Percentiles rank a stretch among this genome's conserved stretches.
Conservation (phyloP, 306 rosid species). For the Rosa lucieae region DNA sequence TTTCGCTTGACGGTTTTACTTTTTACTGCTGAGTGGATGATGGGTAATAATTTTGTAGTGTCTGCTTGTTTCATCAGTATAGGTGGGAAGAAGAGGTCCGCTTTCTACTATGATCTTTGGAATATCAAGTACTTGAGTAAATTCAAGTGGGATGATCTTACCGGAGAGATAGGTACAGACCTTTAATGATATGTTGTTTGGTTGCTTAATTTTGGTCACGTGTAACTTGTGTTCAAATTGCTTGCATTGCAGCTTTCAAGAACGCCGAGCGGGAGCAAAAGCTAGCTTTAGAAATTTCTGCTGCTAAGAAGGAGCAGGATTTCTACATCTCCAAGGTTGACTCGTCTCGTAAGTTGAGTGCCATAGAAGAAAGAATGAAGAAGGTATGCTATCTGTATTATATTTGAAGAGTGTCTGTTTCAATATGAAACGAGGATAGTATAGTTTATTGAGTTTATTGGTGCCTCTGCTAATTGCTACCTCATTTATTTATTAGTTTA, state of each 20-base stretch:
- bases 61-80: constrained; percentile 12
- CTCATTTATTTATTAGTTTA: background rate
- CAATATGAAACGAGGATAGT: background rate
- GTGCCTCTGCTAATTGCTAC: background rate
- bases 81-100: constrained; percentile 92
- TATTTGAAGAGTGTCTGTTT: background rate
- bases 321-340: constrained; percentile 74
- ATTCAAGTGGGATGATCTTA: constrained; percentile 96
- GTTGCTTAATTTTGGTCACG: constrained; percentile 1
- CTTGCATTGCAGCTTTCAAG: constrained; percentile 58
- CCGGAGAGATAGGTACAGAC: constrained; percentile 70
- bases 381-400: constrained; percentile 47
- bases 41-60: constrained; percentile 2
- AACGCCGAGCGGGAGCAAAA: constrained; percentile 77
- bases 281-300: constrained; percentile 74
- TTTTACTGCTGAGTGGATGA: background rate
- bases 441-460: background rate
- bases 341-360: constrained; percentile 59
- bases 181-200: constrained; percentile 23
- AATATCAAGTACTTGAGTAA: constrained; percentile 90
- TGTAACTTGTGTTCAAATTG: constrained; percentile 11
- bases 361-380: constrained; percentile 72
- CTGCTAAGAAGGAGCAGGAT: constrained; percentile 83
- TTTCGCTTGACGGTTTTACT: background rate
- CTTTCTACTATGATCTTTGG: constrained; percentile 87